A percentile compares a stretch with the other conserved stretches of the same genome.
Evolutionary conservation across 768 basidiomycete species (phyloP).

Genomic region (Leccinum fibrillosum): DNA sequence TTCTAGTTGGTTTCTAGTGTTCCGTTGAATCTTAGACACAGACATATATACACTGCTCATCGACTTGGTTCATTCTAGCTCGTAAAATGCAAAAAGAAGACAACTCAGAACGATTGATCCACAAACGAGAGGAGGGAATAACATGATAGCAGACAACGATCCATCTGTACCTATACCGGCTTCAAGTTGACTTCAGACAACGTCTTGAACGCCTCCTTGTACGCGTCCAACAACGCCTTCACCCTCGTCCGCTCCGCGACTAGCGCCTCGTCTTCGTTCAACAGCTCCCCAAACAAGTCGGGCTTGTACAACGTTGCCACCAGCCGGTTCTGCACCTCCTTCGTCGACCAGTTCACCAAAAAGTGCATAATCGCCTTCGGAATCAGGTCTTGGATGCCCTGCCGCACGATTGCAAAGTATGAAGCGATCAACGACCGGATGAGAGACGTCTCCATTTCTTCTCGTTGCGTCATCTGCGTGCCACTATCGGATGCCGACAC

Average conservation of each 20-base stretch:
- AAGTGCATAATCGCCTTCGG: slow-evolving; percentile 99
- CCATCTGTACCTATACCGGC: slow-evolving; percentile 37
- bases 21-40: slow-evolving; percentile 4
- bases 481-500: slow-evolving; percentile 59
- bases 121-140: neutral
- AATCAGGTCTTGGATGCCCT: slow-evolving; percentile 94
- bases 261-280: slow-evolving; percentile 94
- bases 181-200: slow-evolving; percentile 81
- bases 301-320: slow-evolving; percentile 96
- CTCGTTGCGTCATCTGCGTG: slow-evolving; percentile 65
- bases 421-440: slow-evolving; percentile 94
- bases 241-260: slow-evolving; percentile 92
- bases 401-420: slow-evolving; percentile 94
- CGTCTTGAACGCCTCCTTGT: slow-evolving; percentile 90
- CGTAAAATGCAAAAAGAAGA: neutral
- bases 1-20: slow-evolving; percentile 1
- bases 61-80: neutral
- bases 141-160: neutral
- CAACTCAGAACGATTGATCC: neutral
- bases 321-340: slow-evolving; percentile 93
- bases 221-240: slow-evolving; percentile 92
- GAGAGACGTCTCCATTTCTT: slow-evolving; percentile 95
- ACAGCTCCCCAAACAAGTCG: slow-evolving; percentile 81
- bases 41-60: neutral
- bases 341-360: slow-evolving; percentile 93